Evolutionary conservation across 371 early-diverging fungal species (phyloP).

Genomic region (Circinella umbellata): DNA sequence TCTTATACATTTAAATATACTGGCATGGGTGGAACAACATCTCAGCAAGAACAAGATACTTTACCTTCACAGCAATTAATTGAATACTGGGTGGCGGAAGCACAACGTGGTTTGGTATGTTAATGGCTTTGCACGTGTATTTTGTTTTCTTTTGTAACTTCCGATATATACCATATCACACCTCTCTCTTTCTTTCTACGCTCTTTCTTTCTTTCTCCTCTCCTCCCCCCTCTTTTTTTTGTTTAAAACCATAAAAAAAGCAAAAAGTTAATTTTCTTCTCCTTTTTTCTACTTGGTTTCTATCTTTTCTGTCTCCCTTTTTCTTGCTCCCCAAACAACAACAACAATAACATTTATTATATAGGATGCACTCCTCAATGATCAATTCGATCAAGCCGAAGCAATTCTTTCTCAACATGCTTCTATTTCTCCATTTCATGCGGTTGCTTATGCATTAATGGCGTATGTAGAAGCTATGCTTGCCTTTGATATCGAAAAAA

Average conservation of each 20-base stretch:
- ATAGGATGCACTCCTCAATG: conserved; percentile 54
- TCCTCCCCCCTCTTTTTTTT: conserved; percentile 1
- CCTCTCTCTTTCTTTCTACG: too few species aligned
- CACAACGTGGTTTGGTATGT: conserved; percentile 52
- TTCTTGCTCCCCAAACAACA: too few species aligned
- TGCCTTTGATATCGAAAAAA: conserved; percentile 44
- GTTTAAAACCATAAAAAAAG: too few species aligned
- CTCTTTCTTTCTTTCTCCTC: not conserved
- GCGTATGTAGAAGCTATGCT: conserved; percentile 59
- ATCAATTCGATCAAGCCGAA: conserved; percentile 50
- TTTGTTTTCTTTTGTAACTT: not conserved
- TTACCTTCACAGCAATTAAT: conserved; percentile 36
- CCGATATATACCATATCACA: too few species aligned
- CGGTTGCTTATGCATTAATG: conserved; percentile 51
- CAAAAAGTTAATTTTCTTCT: too few species aligned
- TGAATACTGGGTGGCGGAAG: conserved; percentile 49
- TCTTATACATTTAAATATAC: conserved; percentile 48
- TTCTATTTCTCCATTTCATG: conserved; percentile 53
- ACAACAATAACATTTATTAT: too few species aligned
- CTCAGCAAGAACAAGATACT: conserved; percentile 29
- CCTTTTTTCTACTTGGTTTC: too few species aligned
- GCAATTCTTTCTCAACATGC: conserved; percentile 43
- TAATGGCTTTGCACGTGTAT: not conserved
- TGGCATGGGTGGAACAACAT: conserved; percentile 34
- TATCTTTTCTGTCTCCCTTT: too few species aligned